phyloP scores from a whole-genome alignment of 2,329 filamentous ascomycete species.

The Elsinoe arachidis region DNA sequence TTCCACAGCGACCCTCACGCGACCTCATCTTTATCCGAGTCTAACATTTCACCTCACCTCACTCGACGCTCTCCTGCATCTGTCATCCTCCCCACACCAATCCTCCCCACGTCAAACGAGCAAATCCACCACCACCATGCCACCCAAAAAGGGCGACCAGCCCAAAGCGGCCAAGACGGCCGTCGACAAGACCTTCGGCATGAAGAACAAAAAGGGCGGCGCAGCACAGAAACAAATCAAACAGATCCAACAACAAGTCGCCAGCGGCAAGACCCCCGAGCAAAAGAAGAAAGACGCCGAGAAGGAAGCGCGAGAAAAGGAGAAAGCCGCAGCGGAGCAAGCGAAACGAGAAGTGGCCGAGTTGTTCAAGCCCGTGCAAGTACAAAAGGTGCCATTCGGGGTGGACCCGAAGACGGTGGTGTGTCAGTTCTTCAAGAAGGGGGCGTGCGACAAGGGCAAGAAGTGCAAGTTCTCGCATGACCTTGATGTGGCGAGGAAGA shows the following conservation, averaged over 20 bases:
- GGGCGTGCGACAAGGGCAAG: slow-evolving; percentile 87
- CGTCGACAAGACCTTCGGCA: slow-evolving; percentile 96
- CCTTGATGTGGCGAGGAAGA: slow-evolving; percentile 77
- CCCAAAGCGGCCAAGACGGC: slow-evolving; percentile 54
- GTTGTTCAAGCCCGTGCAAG: slow-evolving; percentile 82
- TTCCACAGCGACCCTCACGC: slow-evolving; percentile 11
- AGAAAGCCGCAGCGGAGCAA: slow-evolving; percentile 83
- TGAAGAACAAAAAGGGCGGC: slow-evolving; percentile 99
- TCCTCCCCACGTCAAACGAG: background rate
- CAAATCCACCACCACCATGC: slow-evolving; percentile 44
- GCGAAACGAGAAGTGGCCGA: slow-evolving; percentile 72
- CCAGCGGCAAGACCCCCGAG: slow-evolving; percentile 69
- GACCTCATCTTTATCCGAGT: background rate
- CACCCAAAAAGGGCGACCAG: slow-evolving; percentile 59
- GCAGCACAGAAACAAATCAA: slow-evolving; percentile 85
- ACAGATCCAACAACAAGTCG: slow-evolving; percentile 65
- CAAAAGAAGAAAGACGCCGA: slow-evolving; percentile 71
- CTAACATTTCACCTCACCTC: background rate
- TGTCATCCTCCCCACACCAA: background rate
- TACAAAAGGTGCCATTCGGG: slow-evolving; percentile 96
- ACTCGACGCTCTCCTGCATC: background rate
- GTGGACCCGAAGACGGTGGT: slow-evolving; percentile 97
- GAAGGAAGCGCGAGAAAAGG: slow-evolving; percentile 61
- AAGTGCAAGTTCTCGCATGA: slow-evolving; percentile 99
- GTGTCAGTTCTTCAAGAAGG: slow-evolving; percentile 96